Evolutionary conservation across 768 basidiomycete genomes (phyloP), one percentile per base, ranked within the genome.

Genomic region (Lactarius sanguifluus): DNA sequence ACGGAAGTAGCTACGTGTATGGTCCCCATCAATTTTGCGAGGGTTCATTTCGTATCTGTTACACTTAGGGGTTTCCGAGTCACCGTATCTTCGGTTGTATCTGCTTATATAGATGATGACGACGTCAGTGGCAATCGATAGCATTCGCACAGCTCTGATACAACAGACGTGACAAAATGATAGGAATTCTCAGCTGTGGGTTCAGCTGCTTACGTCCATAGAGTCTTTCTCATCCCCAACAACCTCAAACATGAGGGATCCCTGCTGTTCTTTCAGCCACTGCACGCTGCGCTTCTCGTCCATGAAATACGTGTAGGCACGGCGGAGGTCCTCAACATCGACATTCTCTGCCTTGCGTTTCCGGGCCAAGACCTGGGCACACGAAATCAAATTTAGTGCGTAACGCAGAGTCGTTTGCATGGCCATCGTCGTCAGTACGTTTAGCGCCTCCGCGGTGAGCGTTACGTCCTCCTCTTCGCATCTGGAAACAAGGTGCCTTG

Each of bases 391-490:
- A 78, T 98, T 96, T 54, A 98, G 85, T 0, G 94, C 91, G 74
- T 97, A 98, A 64, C 96, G 89, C 47, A 98, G 81, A 0, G 95
- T 97, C 7, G 96, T 96, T 69, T 94, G 86, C 68, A 81, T 78
- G 1, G 94, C 95, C 86, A 99, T 96, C 2, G 87, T 84, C 2
- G 94, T 91, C 40, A 99, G 80, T n/a, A 95, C 88, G 38, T 83
- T 82, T 50, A 86, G 75, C 1, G 95, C 94, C 23, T 89, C 88
- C 1, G 83, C 73, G 1, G 88, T 83, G 32, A 99, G 82, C 36
- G 86, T 85, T 16, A 97, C 95, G 72, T 98, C 97, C 76, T 99
- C 97, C 76, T 99, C 97, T 78, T 95, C 88, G 71, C 92, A 92
- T 64, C 92, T 94, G 62, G 30, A 52, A 54, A 58, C 15, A 38